Evolutionary conservation across 176 grass and related monocot genomes (phyloP), one percentile per base, ranked within the genome.

Genomic region (Oryza australiensis): DNA sequence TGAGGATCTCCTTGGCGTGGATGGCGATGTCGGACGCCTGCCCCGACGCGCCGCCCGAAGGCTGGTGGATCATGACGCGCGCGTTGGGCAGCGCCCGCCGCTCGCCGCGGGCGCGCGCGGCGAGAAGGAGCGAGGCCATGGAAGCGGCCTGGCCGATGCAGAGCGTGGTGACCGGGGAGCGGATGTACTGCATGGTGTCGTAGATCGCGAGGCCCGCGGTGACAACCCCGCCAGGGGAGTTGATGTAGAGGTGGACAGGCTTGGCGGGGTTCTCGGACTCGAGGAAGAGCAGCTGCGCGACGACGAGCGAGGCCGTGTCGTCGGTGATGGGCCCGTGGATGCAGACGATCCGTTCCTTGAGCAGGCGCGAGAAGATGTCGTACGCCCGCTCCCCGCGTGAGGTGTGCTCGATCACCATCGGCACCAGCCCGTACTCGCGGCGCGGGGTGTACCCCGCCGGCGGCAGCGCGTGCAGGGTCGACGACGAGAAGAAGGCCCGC

Each of bases 181-280:
- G 85, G 79, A 99, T 93, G 70, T 95, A 93, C 93, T 95, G 96
- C 87, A 99, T 99, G 7, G 96, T 93, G 84, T 99, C 93, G 80
- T 99, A 99, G 68, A 99, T 99, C 11, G 96, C 93, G 80, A 99
- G 86, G 9, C 93, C 96, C 28, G 93, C 90, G 7, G 93, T 99
- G 72, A 95, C 91, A 34, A 89, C 88, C 3, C 93, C 96, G 26
- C 96, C 93, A 0, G 92, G 92, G 46, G 96, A 95, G 87, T 99
- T 99, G 76, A 99, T 94, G 80, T 99, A 99, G 82, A 99, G 87
- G 82, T 99, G 91, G 85, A 99, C 74, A 24, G 91, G 87, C 87
- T 99, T 99, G 41, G 91, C 77, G 22, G 96, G 96, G 73, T 95
- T 95, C 93, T 95, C 91, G 23, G 96, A 99, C 80, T 99, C 96